These are phyloP conservation scores for Talinum fruticosum DNA, from an alignment of 148 eudicot genomes.

Conservation along the genomic window DNA sequence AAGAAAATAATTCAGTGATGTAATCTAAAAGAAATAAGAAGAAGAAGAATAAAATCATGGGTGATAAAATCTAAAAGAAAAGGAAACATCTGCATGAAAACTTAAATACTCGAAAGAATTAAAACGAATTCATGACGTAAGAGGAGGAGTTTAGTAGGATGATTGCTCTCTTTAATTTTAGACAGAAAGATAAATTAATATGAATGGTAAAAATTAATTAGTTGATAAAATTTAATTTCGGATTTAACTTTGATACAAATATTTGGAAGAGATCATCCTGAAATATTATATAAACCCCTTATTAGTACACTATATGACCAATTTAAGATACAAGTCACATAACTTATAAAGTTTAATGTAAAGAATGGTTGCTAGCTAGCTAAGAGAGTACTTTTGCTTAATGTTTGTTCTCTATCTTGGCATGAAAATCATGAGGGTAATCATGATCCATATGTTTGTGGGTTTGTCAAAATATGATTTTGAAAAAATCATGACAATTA, in stretches of 20 bases:
- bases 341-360: too few relatives aligned
- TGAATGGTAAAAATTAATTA: too few relatives aligned
- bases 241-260: too few relatives aligned
- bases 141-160: background rate
- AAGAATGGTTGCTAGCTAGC: constrained; percentile 12
- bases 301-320: too few relatives aligned
- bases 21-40: too few relatives aligned
- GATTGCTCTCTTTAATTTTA: constrained; percentile 13
- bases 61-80: background rate
- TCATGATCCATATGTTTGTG: constrained; percentile 26
- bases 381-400: background rate
- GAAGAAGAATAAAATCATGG: background rate
- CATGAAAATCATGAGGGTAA: constrained; percentile 34
- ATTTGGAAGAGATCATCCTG: too few relatives aligned
- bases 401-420: constrained; percentile 19
- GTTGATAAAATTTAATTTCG: too few relatives aligned
- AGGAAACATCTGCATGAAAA: background rate
- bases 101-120: background rate
- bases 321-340: too few relatives aligned
- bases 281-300: too few relatives aligned
- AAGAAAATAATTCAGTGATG: background rate
- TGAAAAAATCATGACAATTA: background rate
- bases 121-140: background rate
- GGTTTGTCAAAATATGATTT: constrained; percentile 9
- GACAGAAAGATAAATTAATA: background rate